Evolutionary conservation across 2,329 filamentous ascomycete species (phyloP).

Genomic region (Anthostomella pinea): DNA sequence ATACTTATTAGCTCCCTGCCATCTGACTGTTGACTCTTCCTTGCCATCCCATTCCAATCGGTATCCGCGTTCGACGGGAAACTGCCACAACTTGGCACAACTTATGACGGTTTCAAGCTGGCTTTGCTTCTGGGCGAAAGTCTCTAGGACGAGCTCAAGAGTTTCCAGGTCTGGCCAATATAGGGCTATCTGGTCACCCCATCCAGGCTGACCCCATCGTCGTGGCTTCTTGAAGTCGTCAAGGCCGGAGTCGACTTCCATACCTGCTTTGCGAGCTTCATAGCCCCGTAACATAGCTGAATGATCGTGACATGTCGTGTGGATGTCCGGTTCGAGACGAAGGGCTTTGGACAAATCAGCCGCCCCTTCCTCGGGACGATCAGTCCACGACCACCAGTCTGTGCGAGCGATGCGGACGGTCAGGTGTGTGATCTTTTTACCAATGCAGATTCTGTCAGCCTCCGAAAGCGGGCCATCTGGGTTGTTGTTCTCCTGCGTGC

Average conservation of each 20-base stretch:
- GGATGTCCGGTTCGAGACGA: slow-evolving; percentile 28
- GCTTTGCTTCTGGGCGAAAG: slow-evolving; percentile 20
- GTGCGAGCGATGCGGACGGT: slow-evolving; percentile 24
- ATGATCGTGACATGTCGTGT: slow-evolving; percentile 16
- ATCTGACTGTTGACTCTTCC: slow-evolving; percentile 13
- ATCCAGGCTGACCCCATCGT: slow-evolving; percentile 25
- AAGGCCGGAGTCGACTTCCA: slow-evolving; percentile 23
- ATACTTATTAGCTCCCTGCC: slow-evolving; percentile 22
- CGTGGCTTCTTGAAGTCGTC: slow-evolving; percentile 23
- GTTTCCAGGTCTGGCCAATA: slow-evolving; percentile 26
- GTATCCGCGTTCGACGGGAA: slow-evolving; percentile 20
- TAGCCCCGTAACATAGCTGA: slow-evolving; percentile 24
- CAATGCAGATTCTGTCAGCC: slow-evolving; percentile 16
- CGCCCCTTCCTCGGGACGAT: slow-evolving; percentile 7
- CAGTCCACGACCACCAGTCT: slow-evolving; percentile 28
- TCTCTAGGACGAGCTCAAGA: slow-evolving; percentile 26
- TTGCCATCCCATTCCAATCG: slow-evolving; percentile 22
- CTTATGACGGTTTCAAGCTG: slow-evolving; percentile 24
- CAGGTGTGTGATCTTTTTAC: slow-evolving; percentile 23
- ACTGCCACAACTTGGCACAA: slow-evolving; percentile 28
- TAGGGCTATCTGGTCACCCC: slow-evolving; percentile 24
- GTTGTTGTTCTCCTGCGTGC: too few relatives aligned
- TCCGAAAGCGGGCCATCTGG: too few relatives aligned
- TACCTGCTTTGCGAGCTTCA: slow-evolving; percentile 21
- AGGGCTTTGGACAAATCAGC: slow-evolving; percentile 11